Percentiles rank a stretch among this genome's conserved stretches.
Evolutionary conservation across 495 filamentous ascomycete genomes (phyloP).

Genomic region (Penicillium manginii): DNA sequence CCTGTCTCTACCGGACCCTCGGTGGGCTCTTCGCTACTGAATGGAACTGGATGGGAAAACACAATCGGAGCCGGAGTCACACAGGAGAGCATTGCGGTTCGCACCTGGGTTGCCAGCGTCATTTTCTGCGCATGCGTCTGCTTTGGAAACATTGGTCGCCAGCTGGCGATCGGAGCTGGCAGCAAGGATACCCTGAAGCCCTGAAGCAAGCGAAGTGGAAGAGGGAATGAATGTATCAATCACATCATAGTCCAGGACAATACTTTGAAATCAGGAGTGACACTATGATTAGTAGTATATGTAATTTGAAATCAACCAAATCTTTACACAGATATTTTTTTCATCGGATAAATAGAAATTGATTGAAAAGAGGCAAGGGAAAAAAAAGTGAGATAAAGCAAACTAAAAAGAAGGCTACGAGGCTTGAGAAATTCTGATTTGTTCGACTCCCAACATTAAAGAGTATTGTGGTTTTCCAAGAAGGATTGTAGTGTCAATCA

Average conservation of each 20-base stretch:
- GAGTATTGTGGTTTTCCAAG: constrained; percentile 10
- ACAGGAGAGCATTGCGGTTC: constrained; percentile 76
- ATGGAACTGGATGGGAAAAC: constrained; percentile 40
- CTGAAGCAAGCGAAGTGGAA: constrained; percentile 18
- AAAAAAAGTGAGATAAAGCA: too few species aligned
- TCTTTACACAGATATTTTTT: constrained; percentile 13
- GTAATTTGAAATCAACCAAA: not conserved
- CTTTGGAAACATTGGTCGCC: constrained; percentile 92
- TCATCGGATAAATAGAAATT: constrained; percentile 21
- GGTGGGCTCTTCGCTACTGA: constrained; percentile 29
- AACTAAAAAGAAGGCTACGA: too few species aligned
- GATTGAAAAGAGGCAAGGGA: too few species aligned
- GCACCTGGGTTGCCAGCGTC: constrained; percentile 88
- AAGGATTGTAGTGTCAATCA: constrained; percentile 65
- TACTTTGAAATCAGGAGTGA: too few species aligned
- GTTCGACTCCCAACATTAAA: constrained; percentile 1
- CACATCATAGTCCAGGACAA: too few species aligned
- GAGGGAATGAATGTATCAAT: too few species aligned
- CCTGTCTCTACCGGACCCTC: constrained; percentile 59
- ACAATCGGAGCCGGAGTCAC: constrained; percentile 60
- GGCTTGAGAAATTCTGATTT: not conserved
- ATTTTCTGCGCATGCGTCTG: constrained; percentile 93
- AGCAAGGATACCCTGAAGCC: constrained; percentile 25
- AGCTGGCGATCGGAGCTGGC: constrained; percentile 60
- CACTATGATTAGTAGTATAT: too few species aligned